Evolutionary conservation across 192 early-diverging fungal genomes (phyloP).

Genomic region (Linnemannia zychae): DNA sequence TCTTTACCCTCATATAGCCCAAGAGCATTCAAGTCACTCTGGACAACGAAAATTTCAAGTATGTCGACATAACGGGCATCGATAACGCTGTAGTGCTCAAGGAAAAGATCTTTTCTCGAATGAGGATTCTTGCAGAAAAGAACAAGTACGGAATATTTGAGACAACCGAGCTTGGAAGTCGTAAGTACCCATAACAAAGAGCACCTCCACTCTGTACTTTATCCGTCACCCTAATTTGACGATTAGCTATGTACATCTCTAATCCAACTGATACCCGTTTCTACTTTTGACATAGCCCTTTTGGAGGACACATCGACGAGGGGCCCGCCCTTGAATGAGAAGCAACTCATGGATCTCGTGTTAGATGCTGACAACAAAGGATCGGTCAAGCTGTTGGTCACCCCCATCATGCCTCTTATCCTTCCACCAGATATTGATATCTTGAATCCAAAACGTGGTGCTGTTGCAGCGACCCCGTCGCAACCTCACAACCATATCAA

Average conservation of each 20-base stretch:
- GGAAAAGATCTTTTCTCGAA: constrained; percentile 53
- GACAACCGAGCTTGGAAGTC: constrained; percentile 49
- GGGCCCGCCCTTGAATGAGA: constrained; percentile 40
- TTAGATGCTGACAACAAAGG: constrained; percentile 36
- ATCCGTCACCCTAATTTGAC: not conserved
- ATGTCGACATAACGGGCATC: constrained; percentile 47
- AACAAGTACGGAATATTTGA: constrained; percentile 57
- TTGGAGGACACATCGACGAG: constrained; percentile 24
- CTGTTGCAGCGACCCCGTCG: constrained; percentile 2
- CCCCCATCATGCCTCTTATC: constrained; percentile 49
- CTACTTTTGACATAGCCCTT: constrained; percentile 7
- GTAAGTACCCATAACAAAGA: constrained; percentile 21
- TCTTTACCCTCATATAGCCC: constrained; percentile 4
- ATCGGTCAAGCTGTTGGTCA: constrained; percentile 49
- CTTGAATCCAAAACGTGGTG: constrained; percentile 48
- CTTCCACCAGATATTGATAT: constrained; percentile 49
- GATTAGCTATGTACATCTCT: not conserved
- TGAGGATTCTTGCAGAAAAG: constrained; percentile 53
- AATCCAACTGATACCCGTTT: not conserved
- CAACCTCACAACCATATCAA: constrained; percentile 7
- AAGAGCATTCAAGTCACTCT: constrained; percentile 52
- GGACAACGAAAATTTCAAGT: constrained; percentile 53
- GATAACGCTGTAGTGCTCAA: constrained; percentile 52
- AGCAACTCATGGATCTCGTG: constrained; percentile 38
- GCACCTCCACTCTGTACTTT: no score